Conservation (phyloP, 805 yeast species). For the Komagataella phaffii region DNA sequence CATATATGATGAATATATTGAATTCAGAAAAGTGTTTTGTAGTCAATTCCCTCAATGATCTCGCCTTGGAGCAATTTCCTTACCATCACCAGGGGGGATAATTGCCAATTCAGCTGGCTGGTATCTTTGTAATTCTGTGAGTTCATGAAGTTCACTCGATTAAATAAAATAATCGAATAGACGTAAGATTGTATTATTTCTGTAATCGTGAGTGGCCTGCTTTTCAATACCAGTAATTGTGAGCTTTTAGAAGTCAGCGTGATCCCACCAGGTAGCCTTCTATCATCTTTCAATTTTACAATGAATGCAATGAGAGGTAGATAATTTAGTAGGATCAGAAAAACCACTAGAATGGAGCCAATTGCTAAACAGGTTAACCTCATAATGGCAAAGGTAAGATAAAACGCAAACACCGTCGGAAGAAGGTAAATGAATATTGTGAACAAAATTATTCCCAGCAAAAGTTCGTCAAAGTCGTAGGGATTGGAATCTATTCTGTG, state of each 20-base stretch:
- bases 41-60: constrained; percentile 14
- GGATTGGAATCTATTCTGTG: constrained; percentile 76
- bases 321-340: constrained; percentile 59
- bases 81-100: constrained; percentile 9
- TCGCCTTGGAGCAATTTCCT: constrained; percentile 15
- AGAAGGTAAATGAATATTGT: constrained; percentile 64
- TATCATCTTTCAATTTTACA: constrained; percentile 67
- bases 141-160: constrained; percentile 3
- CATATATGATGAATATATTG: not conserved
- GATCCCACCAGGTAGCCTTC: constrained; percentile 43
- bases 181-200: constrained; percentile 16
- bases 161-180: constrained; percentile 15
- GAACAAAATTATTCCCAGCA: constrained; percentile 81
- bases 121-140: constrained; percentile 7
- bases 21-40: constrained; percentile 16
- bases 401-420: constrained; percentile 84
- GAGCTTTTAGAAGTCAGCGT: constrained; percentile 7
- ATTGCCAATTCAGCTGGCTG: constrained; percentile 5
- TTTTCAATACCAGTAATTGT: constrained; percentile 5
- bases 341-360: constrained; percentile 41
- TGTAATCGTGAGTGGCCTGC: constrained; percentile 13
- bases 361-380: constrained; percentile 36
- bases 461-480: constrained; percentile 75
- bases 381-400: constrained; percentile 52
- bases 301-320: constrained; percentile 78